phyloP scores from a whole-genome alignment of 2,329 filamentous ascomycete species.

The Epichloe gansuensis region DNA sequence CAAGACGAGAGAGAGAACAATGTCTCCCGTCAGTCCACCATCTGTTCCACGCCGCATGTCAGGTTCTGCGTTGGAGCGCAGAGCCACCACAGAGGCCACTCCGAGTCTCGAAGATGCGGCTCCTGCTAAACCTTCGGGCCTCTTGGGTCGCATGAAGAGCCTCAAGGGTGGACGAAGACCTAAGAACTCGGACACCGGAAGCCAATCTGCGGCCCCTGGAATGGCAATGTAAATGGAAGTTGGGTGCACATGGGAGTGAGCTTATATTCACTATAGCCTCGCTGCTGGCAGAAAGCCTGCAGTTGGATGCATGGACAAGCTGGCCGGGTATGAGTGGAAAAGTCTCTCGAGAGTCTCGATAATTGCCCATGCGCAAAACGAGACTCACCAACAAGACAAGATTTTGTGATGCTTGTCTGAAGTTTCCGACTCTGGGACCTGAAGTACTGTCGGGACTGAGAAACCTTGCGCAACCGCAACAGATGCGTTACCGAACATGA shows the following conservation, averaged over 20 bases:
- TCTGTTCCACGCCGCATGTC: constrained; percentile 27
- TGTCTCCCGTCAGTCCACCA: constrained; percentile 46
- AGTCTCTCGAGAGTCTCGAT: not conserved
- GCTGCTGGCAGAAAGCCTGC: not conserved
- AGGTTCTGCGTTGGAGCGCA: constrained; percentile 44
- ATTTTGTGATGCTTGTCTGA: not conserved
- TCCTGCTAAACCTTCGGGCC: constrained; percentile 41
- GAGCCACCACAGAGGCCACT: constrained; percentile 46
- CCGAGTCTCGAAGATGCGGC: constrained; percentile 27
- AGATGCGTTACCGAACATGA: not conserved
- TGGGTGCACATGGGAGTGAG: constrained; percentile 9
- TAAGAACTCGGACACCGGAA: constrained; percentile 16
- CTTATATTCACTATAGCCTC: not conserved
- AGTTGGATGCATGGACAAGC: not conserved
- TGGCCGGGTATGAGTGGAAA: not conserved
- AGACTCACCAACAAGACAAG: no score
- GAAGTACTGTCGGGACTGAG: not conserved
- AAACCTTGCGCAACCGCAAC: no score
- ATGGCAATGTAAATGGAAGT: constrained; percentile 25
- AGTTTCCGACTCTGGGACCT: no score
- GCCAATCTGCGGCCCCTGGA: constrained; percentile 16
- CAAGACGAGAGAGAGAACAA: constrained; percentile 24
- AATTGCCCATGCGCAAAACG: not conserved
- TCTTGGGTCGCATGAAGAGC: constrained; percentile 70
- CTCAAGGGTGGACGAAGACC: constrained; percentile 53